Evolutionary conservation across 2,329 filamentous ascomycete genomes (phyloP).

Genomic region (Fusarium annulatum): DNA sequence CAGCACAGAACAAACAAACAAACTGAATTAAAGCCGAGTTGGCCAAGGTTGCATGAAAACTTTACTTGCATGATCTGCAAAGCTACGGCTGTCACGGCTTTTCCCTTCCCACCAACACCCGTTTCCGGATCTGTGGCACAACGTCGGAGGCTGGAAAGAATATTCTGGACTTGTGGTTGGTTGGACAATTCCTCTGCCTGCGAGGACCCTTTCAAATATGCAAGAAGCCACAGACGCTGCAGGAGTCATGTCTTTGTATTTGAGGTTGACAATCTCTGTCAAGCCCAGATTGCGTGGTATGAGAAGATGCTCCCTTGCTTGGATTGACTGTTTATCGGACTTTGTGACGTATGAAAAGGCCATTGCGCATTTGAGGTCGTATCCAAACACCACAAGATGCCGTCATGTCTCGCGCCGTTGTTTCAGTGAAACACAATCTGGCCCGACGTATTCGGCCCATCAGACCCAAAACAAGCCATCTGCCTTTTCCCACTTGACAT

Average conservation of each 20-base stretch:
- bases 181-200: conserved; percentile 18
- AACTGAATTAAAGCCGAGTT: not conserved
- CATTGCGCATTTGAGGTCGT: not conserved
- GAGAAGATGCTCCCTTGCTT: conserved; percentile 20
- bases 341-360: conserved; percentile 26
- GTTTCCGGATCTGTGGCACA: conserved; percentile 19
- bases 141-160: conserved; percentile 21
- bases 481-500: conserved; percentile 18
- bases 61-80: conserved; percentile 12
- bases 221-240: conserved; percentile 5
- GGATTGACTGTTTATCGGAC: conserved; percentile 18
- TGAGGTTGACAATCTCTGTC: not conserved
- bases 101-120: conserved; percentile 15
- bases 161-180: conserved; percentile 24
- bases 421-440: conserved; percentile 34
- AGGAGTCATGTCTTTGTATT: conserved; percentile 1
- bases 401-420: conserved; percentile 38
- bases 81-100: conserved; percentile 26
- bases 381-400: conserved; percentile 20
- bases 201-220: not conserved
- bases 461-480: conserved; percentile 5
- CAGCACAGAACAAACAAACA: not conserved
- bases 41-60: not conserved
- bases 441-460: conserved; percentile 10
- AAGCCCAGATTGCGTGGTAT: conserved; percentile 2